Base-by-base conservation (phyloP, 768 basidiomycete species). In the Gyrodon lividus region DNA sequence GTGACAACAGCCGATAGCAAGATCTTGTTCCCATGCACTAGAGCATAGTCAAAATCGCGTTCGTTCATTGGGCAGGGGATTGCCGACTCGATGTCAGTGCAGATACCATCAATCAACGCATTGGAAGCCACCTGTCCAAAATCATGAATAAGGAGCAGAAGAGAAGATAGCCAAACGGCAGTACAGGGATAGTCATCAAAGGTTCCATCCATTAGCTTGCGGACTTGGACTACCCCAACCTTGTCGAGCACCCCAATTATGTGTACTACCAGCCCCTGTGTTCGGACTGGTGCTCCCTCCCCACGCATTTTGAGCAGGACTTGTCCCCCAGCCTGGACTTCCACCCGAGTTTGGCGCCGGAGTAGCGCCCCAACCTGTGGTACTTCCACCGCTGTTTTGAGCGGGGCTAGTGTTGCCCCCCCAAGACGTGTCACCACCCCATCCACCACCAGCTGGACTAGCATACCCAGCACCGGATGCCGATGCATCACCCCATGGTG, bases 151-250 rank as follows among this genome's bases (percentile, higher is more conserved):
- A 34, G 10, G 4, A 10, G 16, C 10, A 34, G 10, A 16, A 6
- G 4, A n/a, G 8, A n/a, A 24, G 14, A 40, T 40, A 7, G 22
- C 31, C 4, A 5, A 38, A 39, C 20, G 16, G 31, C 19, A 19
- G 40, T 10, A 50, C 37, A 5, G 44, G 12, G 35, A 38, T 16
- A 9, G 16, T 7, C 13, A 8, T 63, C 43, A 70, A 24, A 72
- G 42, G 49, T 75, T 81, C 83, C 83, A 84, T 16, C 82, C 82
- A 57, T 78, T 78, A 16, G 78, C 60, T 47, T 76, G 78, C 49
- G 66, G 78, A 33, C 57, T 71, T 31, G 78, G 75, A 60, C 76
- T 83, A 47, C 68, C 72, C 81, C 75, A 82, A 10, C 82, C 82
- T 60, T 52, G 63, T 43, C 52, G 73, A 34, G 55, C 55, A n/a